A percentile compares a stretch with the other conserved stretches of the same genome.
Evolutionary conservation across 2,329 filamentous ascomycete species (phyloP).

Genomic region (Xylariaceae sp.): DNA sequence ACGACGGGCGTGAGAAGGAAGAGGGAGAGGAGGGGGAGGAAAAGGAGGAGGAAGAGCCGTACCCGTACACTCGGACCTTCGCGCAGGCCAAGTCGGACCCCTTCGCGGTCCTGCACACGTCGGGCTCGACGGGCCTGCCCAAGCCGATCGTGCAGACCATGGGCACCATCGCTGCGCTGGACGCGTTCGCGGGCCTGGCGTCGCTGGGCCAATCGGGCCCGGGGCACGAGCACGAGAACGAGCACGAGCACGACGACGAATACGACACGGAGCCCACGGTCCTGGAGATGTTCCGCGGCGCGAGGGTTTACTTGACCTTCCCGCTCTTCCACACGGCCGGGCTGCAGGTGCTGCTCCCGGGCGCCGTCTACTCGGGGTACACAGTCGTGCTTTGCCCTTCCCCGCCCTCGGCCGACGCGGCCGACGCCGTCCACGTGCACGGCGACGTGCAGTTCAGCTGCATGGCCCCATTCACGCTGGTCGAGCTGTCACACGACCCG

Average conservation of each 20-base stretch:
- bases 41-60: neutral
- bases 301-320: constrained; percentile 8
- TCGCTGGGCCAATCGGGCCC: neutral
- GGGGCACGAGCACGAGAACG: neutral
- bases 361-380: constrained; percentile 15
- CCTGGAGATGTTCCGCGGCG: constrained; percentile 5
- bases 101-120: constrained; percentile 17
- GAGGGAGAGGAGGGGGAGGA: too few species aligned
- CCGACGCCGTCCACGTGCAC: constrained; percentile 10
- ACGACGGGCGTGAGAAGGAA: too few species aligned
- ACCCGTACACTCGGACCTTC: constrained; percentile 10
- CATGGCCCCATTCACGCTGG: constrained; percentile 13
- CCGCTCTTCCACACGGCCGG: constrained; percentile 16
- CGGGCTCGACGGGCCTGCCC: constrained; percentile 17
- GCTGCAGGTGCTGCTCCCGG: constrained; percentile 6
- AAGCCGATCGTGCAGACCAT: constrained; percentile 15
- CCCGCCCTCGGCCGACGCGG: constrained; percentile 13
- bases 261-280: constrained; percentile 4
- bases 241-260: too few species aligned
- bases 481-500: constrained; percentile 15
- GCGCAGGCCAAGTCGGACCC: constrained; percentile 6
- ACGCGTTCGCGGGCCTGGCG: neutral
- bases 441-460: constrained; percentile 10
- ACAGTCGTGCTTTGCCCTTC: constrained; percentile 19
- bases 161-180: constrained; percentile 1